Percentiles rank a stretch among this genome's conserved stretches.
Evolutionary conservation across 2,329 filamentous ascomycete species (phyloP).

Genomic region (Fulvia fulva): DNA sequence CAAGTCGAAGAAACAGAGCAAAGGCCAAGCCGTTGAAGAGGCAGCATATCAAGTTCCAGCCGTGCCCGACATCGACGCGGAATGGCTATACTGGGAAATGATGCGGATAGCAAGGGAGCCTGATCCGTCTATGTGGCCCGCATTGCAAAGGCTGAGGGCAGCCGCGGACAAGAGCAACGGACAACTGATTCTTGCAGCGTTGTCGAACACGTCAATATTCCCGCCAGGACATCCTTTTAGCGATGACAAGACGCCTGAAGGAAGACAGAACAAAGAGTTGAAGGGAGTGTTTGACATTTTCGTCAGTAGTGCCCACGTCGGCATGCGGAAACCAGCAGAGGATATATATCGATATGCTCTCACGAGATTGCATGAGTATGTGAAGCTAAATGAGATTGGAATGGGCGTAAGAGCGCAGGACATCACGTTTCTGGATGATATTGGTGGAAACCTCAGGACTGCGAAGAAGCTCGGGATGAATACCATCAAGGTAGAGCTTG

Average conservation of each 20-base stretch:
- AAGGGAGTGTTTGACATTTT: constrained; percentile 77
- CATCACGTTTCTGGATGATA: constrained; percentile 86
- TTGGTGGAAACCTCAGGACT: constrained; percentile 85
- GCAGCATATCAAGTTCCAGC: constrained; percentile 46
- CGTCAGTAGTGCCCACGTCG: constrained; percentile 79
- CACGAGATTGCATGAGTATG: constrained; percentile 60
- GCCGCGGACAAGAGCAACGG: constrained; percentile 29
- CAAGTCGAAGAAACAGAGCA: constrained; percentile 31
- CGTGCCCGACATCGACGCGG: constrained; percentile 69
- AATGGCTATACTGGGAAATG: constrained; percentile 85
- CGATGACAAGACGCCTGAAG: constrained; percentile 40
- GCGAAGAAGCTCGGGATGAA: constrained; percentile 69
- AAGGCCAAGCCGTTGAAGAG: constrained; percentile 40
- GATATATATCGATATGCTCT: constrained; percentile 75
- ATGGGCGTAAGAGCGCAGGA: constrained; percentile 59
- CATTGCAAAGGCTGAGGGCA: constrained; percentile 62
- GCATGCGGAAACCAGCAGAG: constrained; percentile 81
- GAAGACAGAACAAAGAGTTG: constrained; percentile 48
- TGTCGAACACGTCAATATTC: constrained; percentile 89
- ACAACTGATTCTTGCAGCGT: constrained; percentile 69
- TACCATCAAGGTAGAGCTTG: constrained; percentile 81
- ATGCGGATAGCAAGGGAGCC: constrained; percentile 67
- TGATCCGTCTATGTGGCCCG: constrained; percentile 87
- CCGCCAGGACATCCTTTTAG: constrained; percentile 69
- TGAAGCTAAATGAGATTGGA: constrained; percentile 52